Base-by-base conservation (phyloP, 306 rosid genomes). In the Medicago truncatula region DNA sequence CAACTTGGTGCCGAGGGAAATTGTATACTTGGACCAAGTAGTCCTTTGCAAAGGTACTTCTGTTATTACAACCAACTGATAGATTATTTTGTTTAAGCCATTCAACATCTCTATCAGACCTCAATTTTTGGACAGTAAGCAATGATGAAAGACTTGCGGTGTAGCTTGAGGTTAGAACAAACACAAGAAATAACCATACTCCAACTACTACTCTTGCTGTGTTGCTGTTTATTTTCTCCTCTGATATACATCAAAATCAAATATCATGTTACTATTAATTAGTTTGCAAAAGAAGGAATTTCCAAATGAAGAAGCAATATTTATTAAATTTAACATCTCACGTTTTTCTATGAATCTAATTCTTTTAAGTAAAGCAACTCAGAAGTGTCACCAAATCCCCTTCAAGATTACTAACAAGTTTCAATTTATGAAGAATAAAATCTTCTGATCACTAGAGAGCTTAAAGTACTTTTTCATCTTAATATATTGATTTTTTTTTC, bases 101-200 rank as follows among this genome's bases (percentile, higher is more conserved):
- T 4, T 85, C 83, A 38, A 86, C 71, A 58, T 82, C 81, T 58
- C 76, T 76, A 6, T 72, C 83, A 14, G 79, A 59, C 8, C 59
- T 65, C 65, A 86, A 44, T 10, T 77, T 46, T 74, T 60, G 50
- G 34, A 86, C 85, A 6, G 88, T 90, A 43, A 90, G 88, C 85
- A 82, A 68, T 21, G 92, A 90, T 6, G 92, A 90, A 47, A 90
- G 84, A 72, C 64, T 90, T 18, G 92, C 92, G 39, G 96, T 88
- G 86, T 90, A 90, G 82, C 96, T 88, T 61, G 96, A 87, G 60
- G 70, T 88, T 41, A 85, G n/a, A 71, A 86, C 85, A 62, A 85
- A 81, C 44, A 86, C 92, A 10, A 88, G 82, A 78, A 85, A 86
- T 50, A 90, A 56, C 91, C 92, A 83, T 68, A 43, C 83, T 1